phyloP scores from a whole-genome alignment of 345 rosid genomes.

The Dovyalis caffra region DNA sequence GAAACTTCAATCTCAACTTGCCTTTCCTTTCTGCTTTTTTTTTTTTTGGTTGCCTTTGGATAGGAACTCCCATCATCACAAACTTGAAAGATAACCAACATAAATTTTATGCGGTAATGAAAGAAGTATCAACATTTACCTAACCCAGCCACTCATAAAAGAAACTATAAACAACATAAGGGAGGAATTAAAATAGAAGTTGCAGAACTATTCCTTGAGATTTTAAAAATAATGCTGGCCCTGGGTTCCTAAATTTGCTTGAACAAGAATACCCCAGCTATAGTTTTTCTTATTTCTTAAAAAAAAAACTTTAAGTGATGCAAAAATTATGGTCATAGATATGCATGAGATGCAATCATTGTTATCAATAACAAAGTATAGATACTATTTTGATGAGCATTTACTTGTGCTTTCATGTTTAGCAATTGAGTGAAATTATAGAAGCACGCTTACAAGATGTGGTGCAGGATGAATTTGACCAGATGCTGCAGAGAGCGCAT shows the following conservation, averaged over 20 bases:
- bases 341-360: not conserved
- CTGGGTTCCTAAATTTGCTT: not conserved
- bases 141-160: not conserved
- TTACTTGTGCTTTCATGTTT: not conserved
- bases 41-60: too few relatives aligned
- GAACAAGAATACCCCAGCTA: not conserved
- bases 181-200: not conserved
- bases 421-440: not conserved
- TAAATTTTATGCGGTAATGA: too few relatives aligned
- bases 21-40: not conserved
- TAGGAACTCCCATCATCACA: not conserved
- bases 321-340: not conserved
- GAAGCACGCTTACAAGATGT: constrained; percentile 41
- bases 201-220: not conserved
- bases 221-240: not conserved
- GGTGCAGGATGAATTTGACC: constrained; percentile 24
- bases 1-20: not conserved
- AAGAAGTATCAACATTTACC: not conserved
- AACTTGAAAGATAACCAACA: not conserved
- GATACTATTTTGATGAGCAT: not conserved
- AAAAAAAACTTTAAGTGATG: not conserved
- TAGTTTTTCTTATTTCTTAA: not conserved
- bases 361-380: not conserved
- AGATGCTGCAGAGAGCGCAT: constrained; percentile 32
- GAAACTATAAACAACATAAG: not conserved